Evolutionary conservation across 2,329 filamentous ascomycete genomes (phyloP), one percentile per base, ranked within the genome.

Genomic region (Epichloe brachyelytri): DNA sequence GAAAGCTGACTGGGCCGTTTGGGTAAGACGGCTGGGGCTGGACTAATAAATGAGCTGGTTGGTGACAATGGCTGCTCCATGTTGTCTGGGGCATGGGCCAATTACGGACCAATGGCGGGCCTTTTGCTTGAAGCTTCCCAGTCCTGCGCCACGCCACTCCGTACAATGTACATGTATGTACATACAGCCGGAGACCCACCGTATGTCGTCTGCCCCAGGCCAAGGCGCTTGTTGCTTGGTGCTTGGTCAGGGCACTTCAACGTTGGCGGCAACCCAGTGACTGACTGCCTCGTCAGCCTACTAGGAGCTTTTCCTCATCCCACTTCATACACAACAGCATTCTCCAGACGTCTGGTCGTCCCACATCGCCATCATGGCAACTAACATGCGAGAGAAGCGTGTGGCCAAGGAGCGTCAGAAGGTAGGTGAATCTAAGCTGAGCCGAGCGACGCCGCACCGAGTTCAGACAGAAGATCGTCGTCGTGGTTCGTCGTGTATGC

Each of bases 341-440:
- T 43, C 43, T 20, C 37, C 41, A 39, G 37, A 47, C 51, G 22
- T 12, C 43, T 30, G 26, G 38, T 17, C 33, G 34, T 39, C 43
- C 33, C 43, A 38, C 48, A 53, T 53, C 46, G 47, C 47, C 34
- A 52, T 39, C 26, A 63, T 63, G 60, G 60, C 60, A 22, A 57
- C 59, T 19, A 48, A 54, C 34, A 53, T 63, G 55, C 58, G 60
- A 46, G 55, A 58, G 36, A 62, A 59, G 51, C 53, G 61, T 43
- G 59, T 63, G 33, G 56, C 59, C 51, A 63, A 63, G 55, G 61
- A 63, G 51, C 60, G 59, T 12, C 59, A 62, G 51, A 63, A 63
- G 59, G 61, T 60, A 52, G 26, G 46, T 30, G 7, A 19, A 39
- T 12, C 26, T 39, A 17, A 38, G 14, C 33, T 39, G 38, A 38